Evolutionary conservation across 441 rosid species (phyloP), one percentile per base, ranked within the genome.

Genomic region (Melianthus villosus): DNA sequence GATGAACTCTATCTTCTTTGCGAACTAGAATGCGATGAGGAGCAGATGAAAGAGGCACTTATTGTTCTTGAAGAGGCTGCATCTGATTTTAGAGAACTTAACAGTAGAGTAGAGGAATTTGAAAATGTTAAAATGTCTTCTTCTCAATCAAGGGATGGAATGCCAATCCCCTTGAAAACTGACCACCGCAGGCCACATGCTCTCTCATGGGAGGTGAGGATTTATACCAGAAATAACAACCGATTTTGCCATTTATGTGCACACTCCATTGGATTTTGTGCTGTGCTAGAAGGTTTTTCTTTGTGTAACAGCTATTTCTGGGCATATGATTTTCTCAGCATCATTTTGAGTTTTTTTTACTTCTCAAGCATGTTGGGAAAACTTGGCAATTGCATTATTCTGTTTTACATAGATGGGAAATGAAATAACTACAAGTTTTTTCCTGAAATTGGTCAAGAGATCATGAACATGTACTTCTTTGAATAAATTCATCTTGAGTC

Each of bases 1-100:
- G 91, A 79, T 62, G 91, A 79, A 59, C 81, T 79, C 37, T 79
- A 79, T 57, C 82, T 79, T 63, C 77, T 79, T 45, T 79, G 82
- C 31, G 91, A 76, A 63, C 57, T 76, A 31, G 91, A 79, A 62
- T 79, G 85, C 42, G 91, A 79, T 44, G 16, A 63, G 20, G 77
- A 71, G 55, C 91, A 79, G 67, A 79, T 71, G 75, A 73, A 79
- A 44, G 91, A 79, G 65, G 85, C 82, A 32, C 59, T 71, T 64
- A 75, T 79, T 66, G 91, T 79, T 42, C 81, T 79, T 62, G 72
- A 69, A 60, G 91, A 79, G 63, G 79, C 78, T 54, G 66, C 79
- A 18, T 76, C 72, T 34, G 91, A 79, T 59, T 79, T 79, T 56
- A 73, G 61, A 52, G 82, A 79, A 33, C 48, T 79, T 32, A 65